Conservation (phyloP, 805 yeast species). For the Lipomyces yamadae region DNA sequence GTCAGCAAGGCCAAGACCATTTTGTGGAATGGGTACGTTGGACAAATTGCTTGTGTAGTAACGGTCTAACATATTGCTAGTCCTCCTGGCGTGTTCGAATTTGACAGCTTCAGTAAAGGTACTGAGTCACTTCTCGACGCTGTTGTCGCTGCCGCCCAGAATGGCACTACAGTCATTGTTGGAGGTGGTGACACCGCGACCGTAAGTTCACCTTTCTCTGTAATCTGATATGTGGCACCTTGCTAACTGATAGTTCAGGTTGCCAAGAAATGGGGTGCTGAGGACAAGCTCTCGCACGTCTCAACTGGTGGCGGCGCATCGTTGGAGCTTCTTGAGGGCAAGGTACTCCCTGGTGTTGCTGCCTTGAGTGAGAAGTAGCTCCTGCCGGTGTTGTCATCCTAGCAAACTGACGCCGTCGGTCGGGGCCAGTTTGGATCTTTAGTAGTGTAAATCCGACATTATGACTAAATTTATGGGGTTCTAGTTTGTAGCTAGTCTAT, state of each 20-base stretch:
- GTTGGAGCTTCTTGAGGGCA: constrained; percentile 97
- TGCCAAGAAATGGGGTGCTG: constrained; percentile 97
- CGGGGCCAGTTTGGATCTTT: too few relatives aligned
- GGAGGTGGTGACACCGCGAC: constrained; percentile 99
- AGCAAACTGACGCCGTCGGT: constrained; percentile 21
- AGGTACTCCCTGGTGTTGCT: constrained; percentile 96
- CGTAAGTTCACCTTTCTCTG: constrained; percentile 35
- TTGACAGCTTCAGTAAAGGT: constrained; percentile 88
- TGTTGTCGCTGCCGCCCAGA: constrained; percentile 80
- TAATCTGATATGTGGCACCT: constrained; percentile 42
- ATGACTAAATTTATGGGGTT: neutral
- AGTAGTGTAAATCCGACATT: neutral
- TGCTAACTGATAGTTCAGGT: constrained; percentile 42
- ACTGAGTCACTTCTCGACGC: constrained; percentile 90
- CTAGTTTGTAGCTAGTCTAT: neutral
- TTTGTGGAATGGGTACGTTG: constrained; percentile 85
- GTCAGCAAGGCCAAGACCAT: constrained; percentile 95
- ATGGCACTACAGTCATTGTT: constrained; percentile 91
- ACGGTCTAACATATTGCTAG: constrained; percentile 5
- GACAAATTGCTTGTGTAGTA: neutral
- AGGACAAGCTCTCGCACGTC: constrained; percentile 95
- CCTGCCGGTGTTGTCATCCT: neutral
- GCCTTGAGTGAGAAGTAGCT: constrained; percentile 76
- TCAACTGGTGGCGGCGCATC: constrained; percentile 99
- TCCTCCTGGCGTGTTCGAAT: constrained; percentile 99